A percentile compares a stretch with the other conserved stretches of the same genome.
phyloP scores from a whole-genome alignment of 139 green algal species.

The Ulvella scutata region DNA sequence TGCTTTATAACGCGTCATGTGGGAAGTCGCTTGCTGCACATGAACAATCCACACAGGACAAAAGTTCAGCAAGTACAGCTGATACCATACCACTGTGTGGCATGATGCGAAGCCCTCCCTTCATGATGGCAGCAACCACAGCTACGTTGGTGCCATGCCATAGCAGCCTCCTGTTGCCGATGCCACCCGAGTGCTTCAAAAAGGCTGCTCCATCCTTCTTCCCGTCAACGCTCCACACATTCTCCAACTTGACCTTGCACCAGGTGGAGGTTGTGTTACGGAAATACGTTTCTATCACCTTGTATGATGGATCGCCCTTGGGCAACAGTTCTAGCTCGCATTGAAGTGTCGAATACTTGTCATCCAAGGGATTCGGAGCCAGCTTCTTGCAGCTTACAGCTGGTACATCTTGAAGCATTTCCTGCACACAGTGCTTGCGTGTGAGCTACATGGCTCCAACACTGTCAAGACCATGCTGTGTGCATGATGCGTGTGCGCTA shows the following conservation, averaged over 20 bases:
- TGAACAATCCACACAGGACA: not conserved
- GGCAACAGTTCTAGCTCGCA: conserved; percentile 14
- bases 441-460: too few relatives aligned
- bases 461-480: too few relatives aligned
- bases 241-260: conserved; percentile 1
- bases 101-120: conserved; percentile 20
- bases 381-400: too few relatives aligned
- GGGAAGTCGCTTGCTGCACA: too few relatives aligned
- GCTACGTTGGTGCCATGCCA: conserved; percentile 25
- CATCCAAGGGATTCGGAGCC: not conserved
- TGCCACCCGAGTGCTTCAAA: not conserved
- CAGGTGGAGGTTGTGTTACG: not conserved
- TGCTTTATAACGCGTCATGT: too few relatives aligned
- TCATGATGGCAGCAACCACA: conserved; percentile 17
- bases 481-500: too few relatives aligned
- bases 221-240: conserved; percentile 11
- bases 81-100: conserved; percentile 8
- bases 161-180: conserved; percentile 17
- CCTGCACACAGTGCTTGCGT: not conserved
- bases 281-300: conserved; percentile 6
- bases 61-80: too few relatives aligned
- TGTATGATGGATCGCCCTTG: not conserved
- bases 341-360: conserved; percentile 15
- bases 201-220: conserved; percentile 4
- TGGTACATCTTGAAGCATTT: not conserved